Evolutionary conservation across 1,139 yeast species (phyloP).

Genomic region (Nakaseomyces sp.): DNA sequence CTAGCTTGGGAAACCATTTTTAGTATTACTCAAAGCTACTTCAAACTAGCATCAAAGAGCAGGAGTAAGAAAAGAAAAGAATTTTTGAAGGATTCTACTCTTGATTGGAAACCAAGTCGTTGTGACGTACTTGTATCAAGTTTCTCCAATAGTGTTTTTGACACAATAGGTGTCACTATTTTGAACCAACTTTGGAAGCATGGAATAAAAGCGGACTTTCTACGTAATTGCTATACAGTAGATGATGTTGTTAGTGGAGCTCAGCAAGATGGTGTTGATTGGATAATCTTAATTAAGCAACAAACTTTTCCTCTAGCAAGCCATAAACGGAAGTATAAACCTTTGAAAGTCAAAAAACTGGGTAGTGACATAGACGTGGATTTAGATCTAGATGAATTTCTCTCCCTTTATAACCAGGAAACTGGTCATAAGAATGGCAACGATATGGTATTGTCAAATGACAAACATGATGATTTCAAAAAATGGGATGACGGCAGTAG

Average conservation of each 20-base stretch:
- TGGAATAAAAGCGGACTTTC: constrained; percentile 64
- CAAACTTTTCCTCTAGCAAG: constrained; percentile 31
- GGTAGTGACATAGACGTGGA: constrained; percentile 57
- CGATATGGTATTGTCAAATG: constrained; percentile 16
- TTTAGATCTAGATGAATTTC: constrained; percentile 57
- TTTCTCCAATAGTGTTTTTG: constrained; percentile 42
- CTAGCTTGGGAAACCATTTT: constrained; percentile 56
- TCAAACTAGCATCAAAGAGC: constrained; percentile 30
- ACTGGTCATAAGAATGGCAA: constrained; percentile 10
- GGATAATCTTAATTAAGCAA: constrained; percentile 71
- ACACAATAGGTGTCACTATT: constrained; percentile 54
- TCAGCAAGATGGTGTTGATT: constrained; percentile 57
- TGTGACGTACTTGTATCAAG: constrained; percentile 79
- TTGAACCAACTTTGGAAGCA: constrained; percentile 59
- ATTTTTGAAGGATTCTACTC: constrained; percentile 30
- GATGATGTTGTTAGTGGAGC: constrained; percentile 69
- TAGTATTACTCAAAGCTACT: constrained; percentile 41
- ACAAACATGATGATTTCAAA: constrained; percentile 17
- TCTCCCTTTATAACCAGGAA: constrained; percentile 42
- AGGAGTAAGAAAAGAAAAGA: constrained; percentile 34
- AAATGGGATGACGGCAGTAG: constrained; percentile 28
- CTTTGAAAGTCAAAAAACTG: constrained; percentile 61
- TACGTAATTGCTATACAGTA: constrained; percentile 41
- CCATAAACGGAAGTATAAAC: constrained; percentile 52
- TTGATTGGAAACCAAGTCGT: constrained; percentile 43